Evolutionary conservation across 352 stramenopile genomes (phyloP).

Genomic region (Globisporangium takayamanum): DNA sequence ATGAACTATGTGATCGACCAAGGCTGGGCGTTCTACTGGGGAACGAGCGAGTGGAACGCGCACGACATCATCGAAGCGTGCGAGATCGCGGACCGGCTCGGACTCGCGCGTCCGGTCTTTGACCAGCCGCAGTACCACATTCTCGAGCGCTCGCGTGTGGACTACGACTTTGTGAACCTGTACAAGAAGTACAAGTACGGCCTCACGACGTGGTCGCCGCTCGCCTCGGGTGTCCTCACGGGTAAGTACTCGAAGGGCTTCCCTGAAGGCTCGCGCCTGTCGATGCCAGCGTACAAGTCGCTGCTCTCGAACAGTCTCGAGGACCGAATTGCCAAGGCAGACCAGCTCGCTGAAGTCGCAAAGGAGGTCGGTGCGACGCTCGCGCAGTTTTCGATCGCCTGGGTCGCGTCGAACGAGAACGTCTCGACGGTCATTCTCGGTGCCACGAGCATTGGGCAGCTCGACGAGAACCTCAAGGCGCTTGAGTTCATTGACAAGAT

Average conservation of each 20-base stretch:
- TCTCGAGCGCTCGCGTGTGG: conserved; percentile 37
- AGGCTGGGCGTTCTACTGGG: too few species aligned
- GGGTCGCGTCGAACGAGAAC: conserved; percentile 44
- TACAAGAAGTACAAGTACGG: conserved; percentile 50
- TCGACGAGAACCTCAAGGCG: conserved; percentile 74
- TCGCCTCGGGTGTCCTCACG: conserved; percentile 64
- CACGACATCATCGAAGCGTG: not conserved
- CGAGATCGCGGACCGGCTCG: conserved; percentile 35
- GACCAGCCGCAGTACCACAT: conserved; percentile 53
- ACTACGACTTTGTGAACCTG: conserved; percentile 40
- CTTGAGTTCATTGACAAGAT: conserved; percentile 61
- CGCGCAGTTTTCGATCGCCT: conserved; percentile 50
- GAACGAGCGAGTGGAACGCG: too few species aligned
- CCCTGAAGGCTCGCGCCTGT: conserved; percentile 57
- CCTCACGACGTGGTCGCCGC: conserved; percentile 71
- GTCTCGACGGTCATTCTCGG: conserved; percentile 34
- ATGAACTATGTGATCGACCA: too few species aligned
- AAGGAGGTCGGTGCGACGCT: conserved; percentile 59
- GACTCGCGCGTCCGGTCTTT: conserved; percentile 26
- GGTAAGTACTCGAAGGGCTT: conserved; percentile 82
- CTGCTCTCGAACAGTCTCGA: conserved; percentile 43
- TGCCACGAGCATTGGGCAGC: conserved; percentile 32
- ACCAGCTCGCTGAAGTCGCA: conserved; percentile 40
- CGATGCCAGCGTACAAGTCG: conserved; percentile 41
- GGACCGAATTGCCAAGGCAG: conserved; percentile 37